Evolutionary conservation across 2,329 filamentous ascomycete genomes (phyloP).

Genomic region (Curvularia spicifera): DNA sequence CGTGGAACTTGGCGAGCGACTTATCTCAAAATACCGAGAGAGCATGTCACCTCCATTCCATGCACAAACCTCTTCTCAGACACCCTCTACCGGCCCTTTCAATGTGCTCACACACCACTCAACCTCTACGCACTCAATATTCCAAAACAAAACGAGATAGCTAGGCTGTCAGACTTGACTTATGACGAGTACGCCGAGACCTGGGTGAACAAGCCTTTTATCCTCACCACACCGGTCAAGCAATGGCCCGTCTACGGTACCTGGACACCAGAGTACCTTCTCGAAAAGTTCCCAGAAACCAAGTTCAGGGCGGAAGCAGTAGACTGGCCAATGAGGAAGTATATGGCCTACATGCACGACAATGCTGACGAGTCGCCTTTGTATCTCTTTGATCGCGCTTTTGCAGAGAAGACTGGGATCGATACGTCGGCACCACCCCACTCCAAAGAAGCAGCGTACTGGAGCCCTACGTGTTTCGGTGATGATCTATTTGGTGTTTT

Average conservation of each 20-base stretch:
- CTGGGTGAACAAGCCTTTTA: slow-evolving; percentile 84
- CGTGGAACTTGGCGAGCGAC: slow-evolving; percentile 85
- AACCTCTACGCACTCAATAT: slow-evolving; percentile 72
- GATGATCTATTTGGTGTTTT: slow-evolving; percentile 84
- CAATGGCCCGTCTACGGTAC: slow-evolving; percentile 77
- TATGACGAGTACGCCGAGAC: slow-evolving; percentile 73
- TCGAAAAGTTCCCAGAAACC: slow-evolving; percentile 67
- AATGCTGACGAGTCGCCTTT: slow-evolving; percentile 86
- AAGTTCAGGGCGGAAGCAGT: slow-evolving; percentile 90
- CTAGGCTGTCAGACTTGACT: slow-evolving; percentile 70
- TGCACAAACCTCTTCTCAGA: slow-evolving; percentile 88
- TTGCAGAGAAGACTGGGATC: slow-evolving; percentile 84
- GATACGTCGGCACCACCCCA: slow-evolving; percentile 49
- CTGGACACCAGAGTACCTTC: slow-evolving; percentile 75
- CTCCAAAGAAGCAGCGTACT: slow-evolving; percentile 66
- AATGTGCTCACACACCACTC: slow-evolving; percentile 79
- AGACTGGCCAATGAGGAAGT: slow-evolving; percentile 85
- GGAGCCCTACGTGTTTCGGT: slow-evolving; percentile 82
- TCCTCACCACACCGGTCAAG: slow-evolving; percentile 81
- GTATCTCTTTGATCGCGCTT: slow-evolving; percentile 88
- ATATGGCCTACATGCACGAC: slow-evolving; percentile 80
- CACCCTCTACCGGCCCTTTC: slow-evolving; percentile 85
- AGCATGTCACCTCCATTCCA: slow-evolving; percentile 64
- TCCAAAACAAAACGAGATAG: slow-evolving; percentile 74
- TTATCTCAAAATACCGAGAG: slow-evolving; percentile 65